Base-by-base conservation (phyloP, 140 eudicot genomes). In the Ambrosia hybrid region DNA sequence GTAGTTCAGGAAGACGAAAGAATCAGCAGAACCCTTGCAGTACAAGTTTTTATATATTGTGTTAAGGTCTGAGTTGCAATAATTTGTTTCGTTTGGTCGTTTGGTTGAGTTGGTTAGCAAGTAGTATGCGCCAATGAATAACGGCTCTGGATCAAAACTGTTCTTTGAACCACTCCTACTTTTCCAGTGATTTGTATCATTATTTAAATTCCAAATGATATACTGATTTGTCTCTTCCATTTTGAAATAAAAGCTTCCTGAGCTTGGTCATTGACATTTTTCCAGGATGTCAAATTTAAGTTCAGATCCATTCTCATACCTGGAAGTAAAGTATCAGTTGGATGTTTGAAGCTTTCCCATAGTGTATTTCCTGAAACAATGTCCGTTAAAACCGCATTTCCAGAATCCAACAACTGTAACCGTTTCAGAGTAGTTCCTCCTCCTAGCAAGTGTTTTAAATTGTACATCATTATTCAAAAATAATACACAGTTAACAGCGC, bases 241-340 rank as follows among this genome's bases (percentile, higher is more conserved):
- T 55, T 11, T 45, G 56, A 86, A 83, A 9, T 0, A 5, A 49
- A 26, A 81, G 7, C 64, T 46, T 59, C 86, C 85, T 4, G 4
- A 1, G 6, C 62, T 72, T 7, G 88, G 64, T 78, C 73, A 4
- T 17, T 17, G 0, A 1, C 17, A 51, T 16, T 52, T 38, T 34
- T 72, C 91, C 91, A 83, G 3, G 91, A 83, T 15, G 12, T 72
- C 48, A 83, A 69, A 11, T 3, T 76, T 21, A 78, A 1, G 14
- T 45, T 15, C 0, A 16, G 6, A 17, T 51, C 7, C 86, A 83
- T 68, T 55, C 6, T 52, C 91, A 86, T 86, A 60, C 88, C 85
- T 0, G 82, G 87, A 71, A 87, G 93, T 59, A 84, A 79, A 9
- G 93, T 87, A 60, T 87, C 80, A 0, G 87, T 79, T 16, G 89